These are phyloP conservation scores for Xylariomycetidae sp. DNA, from an alignment of 2,329 filamentous ascomycete species.

Conservation along the genomic window DNA sequence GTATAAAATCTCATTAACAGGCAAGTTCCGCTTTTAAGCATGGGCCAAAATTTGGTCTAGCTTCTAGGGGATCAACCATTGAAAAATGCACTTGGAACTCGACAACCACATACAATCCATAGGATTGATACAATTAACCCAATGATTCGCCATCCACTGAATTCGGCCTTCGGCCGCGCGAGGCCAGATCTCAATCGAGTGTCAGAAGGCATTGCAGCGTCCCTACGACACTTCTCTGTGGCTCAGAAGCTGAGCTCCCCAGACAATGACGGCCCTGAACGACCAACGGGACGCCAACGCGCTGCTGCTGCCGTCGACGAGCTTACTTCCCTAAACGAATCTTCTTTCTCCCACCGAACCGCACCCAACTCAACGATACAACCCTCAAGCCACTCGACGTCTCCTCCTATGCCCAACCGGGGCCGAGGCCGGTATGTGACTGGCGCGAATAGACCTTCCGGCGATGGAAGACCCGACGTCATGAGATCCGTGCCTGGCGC, in stretches of 20 bases:
- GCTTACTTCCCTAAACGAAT: slow-evolving; percentile 15
- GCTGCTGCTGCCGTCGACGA: slow-evolving; percentile 20
- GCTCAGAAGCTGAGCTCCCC: no score
- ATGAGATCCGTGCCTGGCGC: no score
- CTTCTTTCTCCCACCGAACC: background rate
- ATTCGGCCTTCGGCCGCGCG: slow-evolving; percentile 19
- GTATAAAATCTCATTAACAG: no score
- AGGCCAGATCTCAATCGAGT: slow-evolving; percentile 24
- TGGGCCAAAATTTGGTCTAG: no score
- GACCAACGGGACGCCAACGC: slow-evolving; percentile 19
- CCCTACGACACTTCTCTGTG: slow-evolving; percentile 27
- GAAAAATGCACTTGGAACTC: no score
- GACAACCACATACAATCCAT: no score
- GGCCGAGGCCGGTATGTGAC: background rate
- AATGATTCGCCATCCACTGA: slow-evolving; percentile 29
- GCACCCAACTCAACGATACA: background rate
- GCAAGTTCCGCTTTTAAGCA: no score
- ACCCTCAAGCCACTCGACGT: background rate
- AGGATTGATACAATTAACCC: slow-evolving; percentile 3
- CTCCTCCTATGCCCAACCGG: background rate
- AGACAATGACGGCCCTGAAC: no score
- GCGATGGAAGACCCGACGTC: no score
- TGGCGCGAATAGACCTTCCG: no score
- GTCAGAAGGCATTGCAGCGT: slow-evolving; percentile 24
- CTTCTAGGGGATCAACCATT: no score